Percentiles rank a stretch among this genome's conserved stretches.
Evolutionary conservation across 1,139 yeast species (phyloP).

Genomic region (Hemisphaericaspora xylanilytica): DNA sequence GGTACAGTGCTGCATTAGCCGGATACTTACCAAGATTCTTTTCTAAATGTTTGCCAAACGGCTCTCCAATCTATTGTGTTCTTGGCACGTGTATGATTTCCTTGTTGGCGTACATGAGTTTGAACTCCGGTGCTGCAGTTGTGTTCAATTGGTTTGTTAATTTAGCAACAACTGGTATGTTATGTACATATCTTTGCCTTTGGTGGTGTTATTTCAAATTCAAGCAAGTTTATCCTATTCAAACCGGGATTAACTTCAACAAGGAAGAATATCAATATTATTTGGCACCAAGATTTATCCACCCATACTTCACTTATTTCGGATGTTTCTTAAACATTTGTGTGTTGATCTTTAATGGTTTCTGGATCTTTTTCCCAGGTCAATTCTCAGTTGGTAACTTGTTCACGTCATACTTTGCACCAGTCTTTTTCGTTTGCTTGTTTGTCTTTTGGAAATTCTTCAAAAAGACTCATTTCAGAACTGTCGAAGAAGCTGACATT

Average conservation of each 20-base stretch:
- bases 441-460: conserved; percentile 35
- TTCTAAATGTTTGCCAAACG: conserved; percentile 32
- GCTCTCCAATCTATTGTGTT: conserved; percentile 37
- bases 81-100: conserved; percentile 20
- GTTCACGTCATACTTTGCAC: conserved; percentile 43
- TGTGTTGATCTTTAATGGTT: conserved; percentile 39
- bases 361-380: conserved; percentile 44
- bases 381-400: conserved; percentile 34
- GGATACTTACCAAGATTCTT: conserved; percentile 38
- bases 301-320: conserved; percentile 35
- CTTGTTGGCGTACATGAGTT: conserved; percentile 31
- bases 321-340: conserved; percentile 25
- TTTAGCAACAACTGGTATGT: conserved; percentile 50
- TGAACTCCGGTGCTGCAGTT: conserved; percentile 24
- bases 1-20: conserved; percentile 36
- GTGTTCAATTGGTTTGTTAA: conserved; percentile 41
- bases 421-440: conserved; percentile 27
- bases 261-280: conserved; percentile 23
- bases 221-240: conserved; percentile 32
- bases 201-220: conserved; percentile 47
- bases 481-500: conserved; percentile 34
- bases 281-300: conserved; percentile 28
- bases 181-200: conserved; percentile 51
- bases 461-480: conserved; percentile 33
- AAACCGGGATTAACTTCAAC: conserved; percentile 24